Evolutionary conservation across 495 filamentous ascomycete species (phyloP), one percentile per base, ranked within the genome.

Genomic region (Hapsidospora chrysogenum): DNA sequence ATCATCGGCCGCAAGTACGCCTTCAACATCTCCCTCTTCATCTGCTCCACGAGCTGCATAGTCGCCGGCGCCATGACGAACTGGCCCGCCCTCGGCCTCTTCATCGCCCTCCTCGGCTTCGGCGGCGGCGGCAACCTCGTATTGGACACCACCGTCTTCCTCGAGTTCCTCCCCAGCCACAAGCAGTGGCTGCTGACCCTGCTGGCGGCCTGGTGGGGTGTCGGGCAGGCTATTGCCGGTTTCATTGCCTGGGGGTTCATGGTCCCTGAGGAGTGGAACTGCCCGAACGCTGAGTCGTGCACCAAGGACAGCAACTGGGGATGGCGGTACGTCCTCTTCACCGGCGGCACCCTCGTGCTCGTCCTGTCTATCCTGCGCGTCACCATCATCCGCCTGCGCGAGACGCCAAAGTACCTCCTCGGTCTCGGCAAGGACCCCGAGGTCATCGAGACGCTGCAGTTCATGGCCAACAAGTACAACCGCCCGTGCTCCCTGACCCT

Each of bases 211-310:
- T 80, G 81, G 63, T 92, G 83, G 83, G 79, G 79, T 4, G 50
- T 86, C 28, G 81, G 80, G 4, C 78, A 63, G 46, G 63, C 76
- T 23, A 51, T 86, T 27, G 74, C 80, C 0, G 79, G 68, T 2
- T 62, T 84, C 38, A 64, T 85, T 14, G 83, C 78, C 15, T 87
- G 82, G 83, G 77, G 76, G 0, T 64, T 85, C 19, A 46, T 87
- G 36, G 60, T 62, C 15, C 58, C 54, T 3, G 30, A 39, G 9
- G 45, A 49, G 26, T 66, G 58, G 63, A 68, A 68, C n/a, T 86
- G 82, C 45, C 46, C 60, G 4, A 57, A 64, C 5, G 61, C 48
- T 5, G 67, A 70, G 2, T 38, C 53, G 37, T 85, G 81, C 47
- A 66, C 60, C 14, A 69, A 61, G 41, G 56, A 57, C 20, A 57